phyloP scores from a whole-genome alignment of 31 red algal species.

The Odonthalia washingtoniensis region DNA sequence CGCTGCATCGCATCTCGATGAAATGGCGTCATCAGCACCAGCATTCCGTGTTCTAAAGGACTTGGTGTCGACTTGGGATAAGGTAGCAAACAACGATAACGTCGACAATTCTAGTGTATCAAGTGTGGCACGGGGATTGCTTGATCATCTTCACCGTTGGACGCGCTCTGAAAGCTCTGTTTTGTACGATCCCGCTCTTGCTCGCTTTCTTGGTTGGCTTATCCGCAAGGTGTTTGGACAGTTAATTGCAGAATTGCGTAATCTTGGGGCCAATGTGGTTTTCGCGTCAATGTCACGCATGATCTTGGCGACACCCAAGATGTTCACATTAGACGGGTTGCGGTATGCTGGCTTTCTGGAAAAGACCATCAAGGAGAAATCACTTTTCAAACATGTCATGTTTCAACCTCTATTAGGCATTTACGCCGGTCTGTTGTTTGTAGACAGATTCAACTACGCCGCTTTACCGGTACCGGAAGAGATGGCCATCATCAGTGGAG shows the following conservation, averaged over 20 bases:
- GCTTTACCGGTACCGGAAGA: slow-evolving; percentile 87
- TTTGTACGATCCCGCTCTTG: slow-evolving; percentile 74
- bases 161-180: slow-evolving; percentile 70
- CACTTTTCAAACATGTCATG: slow-evolving; percentile 72
- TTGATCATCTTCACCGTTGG: slow-evolving; percentile 91
- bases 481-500: slow-evolving; percentile 71
- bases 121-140: slow-evolving; percentile 59
- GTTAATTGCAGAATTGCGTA: slow-evolving; percentile 70
- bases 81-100: slow-evolving; percentile 55
- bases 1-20: slow-evolving; percentile 90
- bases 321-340: slow-evolving; percentile 76
- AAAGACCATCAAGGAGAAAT: slow-evolving; percentile 76
- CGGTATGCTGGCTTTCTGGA: slow-evolving; percentile 90
- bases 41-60: slow-evolving; percentile 84
- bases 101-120: slow-evolving; percentile 28
- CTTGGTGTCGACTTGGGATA: slow-evolving; percentile 72
- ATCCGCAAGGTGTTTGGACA: slow-evolving; percentile 84
- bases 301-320: slow-evolving; percentile 86
- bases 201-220: slow-evolving; percentile 76
- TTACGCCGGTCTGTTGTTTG: slow-evolving; percentile 78
- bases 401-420: slow-evolving; percentile 88
- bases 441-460: slow-evolving; percentile 91
- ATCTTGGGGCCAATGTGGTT: slow-evolving; percentile 79
- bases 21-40: slow-evolving; percentile 83
- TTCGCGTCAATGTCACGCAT: slow-evolving; percentile 85